These are phyloP conservation scores for Coniochaeta sp. DNA, from an alignment of 2,329 filamentous ascomycete species.

Conservation along the genomic window DNA sequence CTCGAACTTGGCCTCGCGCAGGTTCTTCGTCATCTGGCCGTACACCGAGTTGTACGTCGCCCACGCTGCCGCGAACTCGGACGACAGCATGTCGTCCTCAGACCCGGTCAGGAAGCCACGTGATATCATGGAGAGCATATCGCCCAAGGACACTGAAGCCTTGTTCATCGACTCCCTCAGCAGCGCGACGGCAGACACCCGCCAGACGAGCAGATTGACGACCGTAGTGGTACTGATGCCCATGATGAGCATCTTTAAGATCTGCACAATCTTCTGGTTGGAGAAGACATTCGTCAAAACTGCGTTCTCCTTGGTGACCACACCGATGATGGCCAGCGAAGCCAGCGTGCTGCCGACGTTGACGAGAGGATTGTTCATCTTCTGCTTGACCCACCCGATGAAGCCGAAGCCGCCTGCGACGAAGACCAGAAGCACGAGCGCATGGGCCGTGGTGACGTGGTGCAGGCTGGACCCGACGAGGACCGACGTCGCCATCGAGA, in stretches of 20 bases:
- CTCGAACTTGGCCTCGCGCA: conserved; percentile 83
- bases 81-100: conserved; percentile 66
- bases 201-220: conserved; percentile 72
- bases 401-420: conserved; percentile 82
- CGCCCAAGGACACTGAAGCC: conserved; percentile 66
- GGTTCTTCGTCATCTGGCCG: conserved; percentile 63
- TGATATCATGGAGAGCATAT: conserved; percentile 76
- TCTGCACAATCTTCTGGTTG: conserved; percentile 71
- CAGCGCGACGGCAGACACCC: conserved; percentile 65
- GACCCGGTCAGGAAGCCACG: conserved; percentile 76
- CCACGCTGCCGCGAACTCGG: conserved; percentile 55
- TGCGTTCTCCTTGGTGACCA: conserved; percentile 85
- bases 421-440: conserved; percentile 72
- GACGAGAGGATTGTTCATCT: conserved; percentile 68
- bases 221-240: conserved; percentile 64
- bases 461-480: conserved; percentile 63
- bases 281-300: conserved; percentile 78
- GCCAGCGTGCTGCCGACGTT: conserved; percentile 81
- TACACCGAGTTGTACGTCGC: conserved; percentile 60
- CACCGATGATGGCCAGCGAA: conserved; percentile 80
- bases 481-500: conserved; percentile 84
- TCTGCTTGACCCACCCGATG: conserved; percentile 81
- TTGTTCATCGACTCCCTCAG: conserved; percentile 68
- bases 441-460: conserved; percentile 65
- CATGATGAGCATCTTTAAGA: conserved; percentile 77